A percentile compares a stretch with the other conserved stretches of the same genome.
phyloP scores from a whole-genome alignment of 176 grass and related monocot genomes.

The Rhynchospora breviuscula region DNA sequence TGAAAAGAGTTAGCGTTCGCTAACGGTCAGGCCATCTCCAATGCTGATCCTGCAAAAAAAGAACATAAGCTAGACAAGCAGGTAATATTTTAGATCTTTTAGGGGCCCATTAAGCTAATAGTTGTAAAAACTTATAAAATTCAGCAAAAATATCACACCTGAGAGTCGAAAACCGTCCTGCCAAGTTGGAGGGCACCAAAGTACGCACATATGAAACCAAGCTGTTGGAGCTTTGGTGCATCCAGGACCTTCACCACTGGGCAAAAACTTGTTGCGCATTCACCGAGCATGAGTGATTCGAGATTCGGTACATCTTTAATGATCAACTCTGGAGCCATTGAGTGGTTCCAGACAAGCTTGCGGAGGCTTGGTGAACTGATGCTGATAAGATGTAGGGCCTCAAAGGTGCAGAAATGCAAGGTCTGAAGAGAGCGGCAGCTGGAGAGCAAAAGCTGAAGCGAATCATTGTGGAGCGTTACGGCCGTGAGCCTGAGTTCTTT shows the following conservation, averaged over 20 bases:
- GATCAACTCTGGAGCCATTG: neutral
- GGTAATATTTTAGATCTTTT: no score
- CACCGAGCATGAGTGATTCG: neutral
- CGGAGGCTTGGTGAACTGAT: neutral
- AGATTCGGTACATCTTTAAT: constrained; percentile 12
- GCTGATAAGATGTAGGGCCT: neutral
- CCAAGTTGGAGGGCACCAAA: no score
- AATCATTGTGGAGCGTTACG: neutral
- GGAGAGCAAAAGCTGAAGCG: neutral
- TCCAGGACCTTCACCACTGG: neutral
- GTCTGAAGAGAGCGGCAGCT: neutral
- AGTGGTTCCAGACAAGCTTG: neutral
- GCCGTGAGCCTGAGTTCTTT: neutral
- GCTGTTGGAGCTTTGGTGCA: neutral
- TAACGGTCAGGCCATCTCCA: no score
- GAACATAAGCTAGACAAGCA: no score
- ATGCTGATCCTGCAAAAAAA: no score
- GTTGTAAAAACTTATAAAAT: no score
- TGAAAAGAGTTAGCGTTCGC: no score
- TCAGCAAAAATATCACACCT: no score
- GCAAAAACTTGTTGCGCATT: neutral
- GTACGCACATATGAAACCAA: neutral
- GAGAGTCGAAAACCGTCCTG: no score
- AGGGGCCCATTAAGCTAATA: no score
- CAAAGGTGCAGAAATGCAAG: neutral